Evolutionary conservation across 2,329 filamentous ascomycete species (phyloP).

Genomic region (Xylariaceae sp.): DNA sequence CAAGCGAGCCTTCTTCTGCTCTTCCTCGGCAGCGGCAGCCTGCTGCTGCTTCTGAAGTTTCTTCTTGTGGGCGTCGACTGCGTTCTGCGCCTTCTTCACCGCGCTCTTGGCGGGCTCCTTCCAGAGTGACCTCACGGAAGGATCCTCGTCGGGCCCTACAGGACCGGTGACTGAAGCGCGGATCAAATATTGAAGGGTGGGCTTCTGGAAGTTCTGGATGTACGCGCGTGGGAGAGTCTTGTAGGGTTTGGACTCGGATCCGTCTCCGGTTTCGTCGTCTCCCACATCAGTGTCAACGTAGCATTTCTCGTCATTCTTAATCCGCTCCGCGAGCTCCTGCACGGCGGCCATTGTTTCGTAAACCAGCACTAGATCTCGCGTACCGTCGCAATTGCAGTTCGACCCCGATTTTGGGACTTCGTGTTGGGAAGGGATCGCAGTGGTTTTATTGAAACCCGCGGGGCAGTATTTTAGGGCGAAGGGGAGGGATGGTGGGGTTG

Average conservation of each 20-base stretch:
- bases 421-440: too few species aligned
- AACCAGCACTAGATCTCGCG: neutral
- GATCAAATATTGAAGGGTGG: slow-evolving; percentile 58
- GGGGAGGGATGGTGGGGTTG: slow-evolving; percentile 18
- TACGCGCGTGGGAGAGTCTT: slow-evolving; percentile 76
- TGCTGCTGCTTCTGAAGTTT: slow-evolving; percentile 76
- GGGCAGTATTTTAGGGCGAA: slow-evolving; percentile 12
- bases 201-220: slow-evolving; percentile 58
- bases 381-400: neutral
- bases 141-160: slow-evolving; percentile 58
- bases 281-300: slow-evolving; percentile 81
- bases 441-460: slow-evolving; percentile 9
- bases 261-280: slow-evolving; percentile 62
- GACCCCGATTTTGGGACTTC: neutral
- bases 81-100: slow-evolving; percentile 75
- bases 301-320: slow-evolving; percentile 45
- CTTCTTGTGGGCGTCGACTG: slow-evolving; percentile 72
- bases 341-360: slow-evolving; percentile 36
- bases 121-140: slow-evolving; percentile 61
- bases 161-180: slow-evolving; percentile 61
- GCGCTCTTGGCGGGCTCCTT: slow-evolving; percentile 79
- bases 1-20: slow-evolving; percentile 65
- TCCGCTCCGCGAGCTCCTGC: slow-evolving; percentile 47
- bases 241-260: slow-evolving; percentile 69
- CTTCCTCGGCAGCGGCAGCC: slow-evolving; percentile 63